Evolutionary conservation across 352 stramenopile species (phyloP).

Genomic region (Pythium sp.): DNA sequence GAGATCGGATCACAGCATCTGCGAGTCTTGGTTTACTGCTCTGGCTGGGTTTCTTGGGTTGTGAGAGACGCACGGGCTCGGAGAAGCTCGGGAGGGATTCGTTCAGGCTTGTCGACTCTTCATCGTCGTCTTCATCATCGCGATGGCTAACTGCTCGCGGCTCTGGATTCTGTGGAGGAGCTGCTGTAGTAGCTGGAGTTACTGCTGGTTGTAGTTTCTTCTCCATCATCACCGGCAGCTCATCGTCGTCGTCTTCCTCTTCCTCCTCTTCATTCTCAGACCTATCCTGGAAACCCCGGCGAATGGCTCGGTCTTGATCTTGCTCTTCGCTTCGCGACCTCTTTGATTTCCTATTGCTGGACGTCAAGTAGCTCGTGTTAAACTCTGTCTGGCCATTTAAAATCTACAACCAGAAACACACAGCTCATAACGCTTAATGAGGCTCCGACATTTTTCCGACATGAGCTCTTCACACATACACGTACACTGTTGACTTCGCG

Average conservation of each 20-base stretch:
- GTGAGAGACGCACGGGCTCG: constrained; percentile 20
- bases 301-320: background rate
- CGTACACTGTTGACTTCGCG: constrained; percentile 70
- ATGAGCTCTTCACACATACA: background rate
- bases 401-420: constrained; percentile 30
- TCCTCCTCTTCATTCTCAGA: constrained; percentile 16
- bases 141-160: background rate
- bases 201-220: constrained; percentile 19
- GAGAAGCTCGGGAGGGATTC: constrained; percentile 38
- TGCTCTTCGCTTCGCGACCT: background rate
- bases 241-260: constrained; percentile 33
- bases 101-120: constrained; percentile 10
- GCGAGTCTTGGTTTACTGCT: background rate
- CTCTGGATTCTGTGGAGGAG: background rate
- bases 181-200: background rate
- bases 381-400: constrained; percentile 57
- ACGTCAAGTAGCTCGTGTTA: constrained; percentile 47
- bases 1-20: background rate
- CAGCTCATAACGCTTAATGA: background rate
- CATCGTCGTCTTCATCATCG: constrained; percentile 11
- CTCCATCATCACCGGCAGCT: constrained; percentile 59
- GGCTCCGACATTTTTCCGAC: background rate
- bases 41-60: background rate
- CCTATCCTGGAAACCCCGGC: background rate
- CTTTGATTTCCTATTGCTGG: background rate